Percentiles rank a stretch among this genome's conserved stretches.
These are phyloP conservation scores for Populus alba DNA, from an alignment of 345 rosid species.

Conservation along the genomic window DNA sequence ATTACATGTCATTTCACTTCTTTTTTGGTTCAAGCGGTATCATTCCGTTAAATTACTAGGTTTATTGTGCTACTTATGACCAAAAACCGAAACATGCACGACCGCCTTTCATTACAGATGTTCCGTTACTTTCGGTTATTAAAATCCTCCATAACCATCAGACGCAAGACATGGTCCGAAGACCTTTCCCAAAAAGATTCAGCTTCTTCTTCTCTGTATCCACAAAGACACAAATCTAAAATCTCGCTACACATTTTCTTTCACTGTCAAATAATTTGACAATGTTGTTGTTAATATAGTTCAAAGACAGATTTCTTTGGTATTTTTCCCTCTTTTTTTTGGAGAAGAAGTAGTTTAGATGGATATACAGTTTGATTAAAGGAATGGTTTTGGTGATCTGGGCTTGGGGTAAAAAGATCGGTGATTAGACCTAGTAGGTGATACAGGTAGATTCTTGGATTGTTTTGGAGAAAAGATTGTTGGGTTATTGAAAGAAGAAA, in stretches of 20 bases:
- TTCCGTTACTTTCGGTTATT: conserved; percentile 7
- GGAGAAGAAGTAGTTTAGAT: not conserved
- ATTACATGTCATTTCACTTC: too few relatives aligned
- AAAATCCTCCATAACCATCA: not conserved
- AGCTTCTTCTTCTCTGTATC: not conserved
- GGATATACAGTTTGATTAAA: not conserved
- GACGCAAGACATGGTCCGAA: not conserved
- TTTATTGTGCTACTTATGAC: not conserved
- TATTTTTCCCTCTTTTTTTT: too few relatives aligned
- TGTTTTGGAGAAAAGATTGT: not conserved
- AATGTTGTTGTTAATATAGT: not conserved
- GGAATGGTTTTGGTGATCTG: conserved; percentile 6
- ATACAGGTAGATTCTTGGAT: not conserved
- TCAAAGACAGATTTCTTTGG: not conserved
- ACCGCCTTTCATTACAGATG: not conserved
- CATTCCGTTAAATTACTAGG: too few relatives aligned
- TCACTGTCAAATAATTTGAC: not conserved
- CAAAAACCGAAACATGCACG: not conserved
- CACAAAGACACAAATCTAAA: not conserved
- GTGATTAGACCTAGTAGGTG: not conserved
- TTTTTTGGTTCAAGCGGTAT: too few relatives aligned
- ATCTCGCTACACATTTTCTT: not conserved
- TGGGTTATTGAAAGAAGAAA: not conserved
- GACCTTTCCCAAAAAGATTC: not conserved
- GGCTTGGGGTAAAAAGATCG: not conserved